A percentile compares a stretch with the other conserved stretches of the same genome.
These are phyloP conservation scores for Hansenula lynferdii DNA, from an alignment of 1,139 yeast species.

Conservation along the genomic window DNA sequence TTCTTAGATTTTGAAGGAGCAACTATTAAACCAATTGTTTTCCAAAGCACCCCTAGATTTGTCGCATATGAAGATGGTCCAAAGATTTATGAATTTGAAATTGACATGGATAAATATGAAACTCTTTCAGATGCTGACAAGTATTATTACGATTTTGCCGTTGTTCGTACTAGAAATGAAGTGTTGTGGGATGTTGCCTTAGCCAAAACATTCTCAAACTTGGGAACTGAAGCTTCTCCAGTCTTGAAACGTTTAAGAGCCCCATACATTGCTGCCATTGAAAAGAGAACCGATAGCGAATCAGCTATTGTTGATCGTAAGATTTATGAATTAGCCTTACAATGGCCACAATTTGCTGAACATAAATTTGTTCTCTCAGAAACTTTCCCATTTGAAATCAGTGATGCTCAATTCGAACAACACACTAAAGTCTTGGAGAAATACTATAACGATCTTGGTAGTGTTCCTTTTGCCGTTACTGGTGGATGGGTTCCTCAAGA, in stretches of 20 bases:
- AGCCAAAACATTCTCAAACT: constrained; percentile 57
- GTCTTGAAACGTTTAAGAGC: constrained; percentile 56
- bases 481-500: constrained; percentile 97
- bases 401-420: constrained; percentile 46
- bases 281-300: constrained; percentile 58
- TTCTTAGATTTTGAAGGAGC: constrained; percentile 82
- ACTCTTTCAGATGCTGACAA: constrained; percentile 66
- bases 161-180: constrained; percentile 87
- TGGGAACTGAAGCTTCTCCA: constrained; percentile 78
- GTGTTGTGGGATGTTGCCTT: constrained; percentile 79
- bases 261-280: constrained; percentile 63
- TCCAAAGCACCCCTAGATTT: constrained; percentile 75
- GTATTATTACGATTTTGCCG: constrained; percentile 80
- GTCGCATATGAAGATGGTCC: constrained; percentile 79
- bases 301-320: constrained; percentile 62
- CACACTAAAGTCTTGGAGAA: constrained; percentile 57
- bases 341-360: constrained; percentile 69
- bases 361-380: constrained; percentile 44
- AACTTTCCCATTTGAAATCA: constrained; percentile 57
- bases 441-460: constrained; percentile 62
- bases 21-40: constrained; percentile 73
- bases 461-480: constrained; percentile 83
- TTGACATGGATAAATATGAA: constrained; percentile 70
- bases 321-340: constrained; percentile 65
- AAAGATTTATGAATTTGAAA: constrained; percentile 67